Evolutionary conservation across 75 land plant genomes (phyloP), one percentile per base, ranked within the genome.

Genomic region (Cunninghamia lanceolata): DNA sequence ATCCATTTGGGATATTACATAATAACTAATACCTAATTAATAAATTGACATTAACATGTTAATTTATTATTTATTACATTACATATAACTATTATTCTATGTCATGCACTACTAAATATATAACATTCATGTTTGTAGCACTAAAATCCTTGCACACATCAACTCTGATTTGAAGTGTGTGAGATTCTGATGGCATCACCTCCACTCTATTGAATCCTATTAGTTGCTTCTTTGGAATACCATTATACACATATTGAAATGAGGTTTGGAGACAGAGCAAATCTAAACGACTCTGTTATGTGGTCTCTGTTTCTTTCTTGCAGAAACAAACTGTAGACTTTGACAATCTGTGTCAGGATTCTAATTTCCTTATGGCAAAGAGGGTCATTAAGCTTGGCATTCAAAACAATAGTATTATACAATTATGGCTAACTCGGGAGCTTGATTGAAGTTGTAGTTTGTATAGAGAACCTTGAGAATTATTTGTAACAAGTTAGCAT

Each of bases 71-170:
- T n/a, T n/a, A n/a, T n/a, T n/a, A n/a, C n/a, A n/a, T n/a, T n/a
- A n/a, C n/a, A n/a, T n/a, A n/a, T n/a, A n/a, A n/a, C n/a, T n/a
- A n/a, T n/a, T n/a, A n/a, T n/a, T n/a, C n/a, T n/a, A n/a, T n/a
- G n/a, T n/a, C n/a, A n/a, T n/a, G n/a, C n/a, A n/a, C n/a, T n/a
- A n/a, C n/a, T n/a, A n/a, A n/a, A n/a, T n/a, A n/a, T n/a, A n/a
- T n/a, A n/a, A n/a, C n/a, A n/a, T n/a, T 47, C 10, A 47, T 47
- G 50, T 92, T 92, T 3, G 91, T 94, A 3, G 89, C 80, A 73
- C 93, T 91, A 83, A 96, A 77, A 85, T 94, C 93, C 74, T 89
- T 90, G 88, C 96, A 94, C 59, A 86, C 94, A 54, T 93, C 84
- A 11, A 96, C 46, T 0, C 85, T 77, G 59, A 94, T n/a, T 17